Percentiles rank a stretch among this genome's conserved stretches.
phyloP scores from a whole-genome alignment of 2,329 filamentous ascomycete species.

The Aspergillus ruber region DNA sequence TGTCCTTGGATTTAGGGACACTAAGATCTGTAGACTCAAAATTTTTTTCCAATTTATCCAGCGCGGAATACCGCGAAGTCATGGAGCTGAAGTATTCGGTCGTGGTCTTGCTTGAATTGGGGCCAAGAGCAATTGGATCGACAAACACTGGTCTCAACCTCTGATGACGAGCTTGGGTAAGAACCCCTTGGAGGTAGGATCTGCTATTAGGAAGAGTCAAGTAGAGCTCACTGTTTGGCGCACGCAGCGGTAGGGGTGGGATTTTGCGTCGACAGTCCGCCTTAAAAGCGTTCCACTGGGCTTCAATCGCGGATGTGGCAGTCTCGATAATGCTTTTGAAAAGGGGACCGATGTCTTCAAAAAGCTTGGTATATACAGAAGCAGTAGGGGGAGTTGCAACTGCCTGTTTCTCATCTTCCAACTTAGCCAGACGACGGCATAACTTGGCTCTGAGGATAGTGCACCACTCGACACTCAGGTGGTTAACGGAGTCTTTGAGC shows the following conservation, averaged over 20 bases:
- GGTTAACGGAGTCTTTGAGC: constrained; percentile 33
- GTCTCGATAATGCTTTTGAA: background rate
- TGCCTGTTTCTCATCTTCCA: constrained; percentile 41
- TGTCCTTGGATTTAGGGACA: background rate
- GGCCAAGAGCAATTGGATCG: background rate
- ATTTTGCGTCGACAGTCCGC: constrained; percentile 32
- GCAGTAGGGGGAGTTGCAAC: background rate
- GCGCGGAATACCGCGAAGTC: constrained; percentile 5
- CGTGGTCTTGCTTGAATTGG: background rate
- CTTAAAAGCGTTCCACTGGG: constrained; percentile 29
- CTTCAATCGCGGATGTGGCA: constrained; percentile 5
- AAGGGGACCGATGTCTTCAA: background rate
- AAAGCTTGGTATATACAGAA: constrained; percentile 22
- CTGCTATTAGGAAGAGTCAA: constrained; percentile 41
- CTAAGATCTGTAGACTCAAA: background rate
- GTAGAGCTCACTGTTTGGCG: constrained; percentile 12
- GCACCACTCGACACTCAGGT: constrained; percentile 30
- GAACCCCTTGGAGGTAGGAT: constrained; percentile 11
- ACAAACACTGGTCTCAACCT: background rate
- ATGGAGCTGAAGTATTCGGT: constrained; percentile 1
- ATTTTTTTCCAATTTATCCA: constrained; percentile 5
- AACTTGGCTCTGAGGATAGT: constrained; percentile 48
- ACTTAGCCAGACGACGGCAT: constrained; percentile 52
- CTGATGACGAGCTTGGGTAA: background rate
- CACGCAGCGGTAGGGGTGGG: constrained; percentile 35